Evolutionary conservation across 345 rosid species (phyloP).

Genomic region (Populus alba): DNA sequence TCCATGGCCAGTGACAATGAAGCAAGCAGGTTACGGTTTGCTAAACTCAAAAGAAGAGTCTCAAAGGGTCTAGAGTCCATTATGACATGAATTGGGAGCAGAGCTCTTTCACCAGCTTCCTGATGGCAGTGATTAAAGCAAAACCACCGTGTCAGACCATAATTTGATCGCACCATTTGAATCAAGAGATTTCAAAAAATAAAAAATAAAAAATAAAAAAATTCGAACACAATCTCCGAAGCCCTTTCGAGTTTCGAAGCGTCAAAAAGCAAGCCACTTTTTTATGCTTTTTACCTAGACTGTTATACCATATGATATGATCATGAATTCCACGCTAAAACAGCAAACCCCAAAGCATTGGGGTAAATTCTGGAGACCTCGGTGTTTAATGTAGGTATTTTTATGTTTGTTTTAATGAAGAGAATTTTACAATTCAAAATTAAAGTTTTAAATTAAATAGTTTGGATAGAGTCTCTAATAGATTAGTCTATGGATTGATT

Average conservation of each 20-base stretch:
- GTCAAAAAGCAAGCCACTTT: slow-evolving; percentile 33
- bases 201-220: not conserved
- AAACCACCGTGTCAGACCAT: not conserved
- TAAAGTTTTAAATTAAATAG: no score
- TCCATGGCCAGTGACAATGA: slow-evolving; percentile 3
- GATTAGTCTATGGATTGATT: no score
- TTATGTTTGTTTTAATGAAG: no score
- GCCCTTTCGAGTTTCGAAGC: slow-evolving; percentile 30
- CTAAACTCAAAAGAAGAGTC: not conserved
- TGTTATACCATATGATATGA: not conserved
- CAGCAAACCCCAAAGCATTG: no score
- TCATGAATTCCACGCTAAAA: not conserved
- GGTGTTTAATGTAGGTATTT: no score
- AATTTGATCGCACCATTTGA: not conserved
- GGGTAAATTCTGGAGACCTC: not conserved
- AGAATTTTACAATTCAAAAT: no score
- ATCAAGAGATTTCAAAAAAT: no score
- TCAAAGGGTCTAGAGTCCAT: not conserved
- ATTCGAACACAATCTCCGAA: slow-evolving; percentile 33
- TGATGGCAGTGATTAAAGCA: slow-evolving; percentile 1
- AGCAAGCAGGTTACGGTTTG: slow-evolving; percentile 6
- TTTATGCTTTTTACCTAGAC: not conserved
- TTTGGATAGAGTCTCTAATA: no score
- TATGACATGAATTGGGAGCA: slow-evolving; percentile 3
- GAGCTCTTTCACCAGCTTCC: not conserved